Evolutionary conservation across 805 yeast genomes (phyloP).

Genomic region (Wickerhamomyces xylosicus): DNA sequence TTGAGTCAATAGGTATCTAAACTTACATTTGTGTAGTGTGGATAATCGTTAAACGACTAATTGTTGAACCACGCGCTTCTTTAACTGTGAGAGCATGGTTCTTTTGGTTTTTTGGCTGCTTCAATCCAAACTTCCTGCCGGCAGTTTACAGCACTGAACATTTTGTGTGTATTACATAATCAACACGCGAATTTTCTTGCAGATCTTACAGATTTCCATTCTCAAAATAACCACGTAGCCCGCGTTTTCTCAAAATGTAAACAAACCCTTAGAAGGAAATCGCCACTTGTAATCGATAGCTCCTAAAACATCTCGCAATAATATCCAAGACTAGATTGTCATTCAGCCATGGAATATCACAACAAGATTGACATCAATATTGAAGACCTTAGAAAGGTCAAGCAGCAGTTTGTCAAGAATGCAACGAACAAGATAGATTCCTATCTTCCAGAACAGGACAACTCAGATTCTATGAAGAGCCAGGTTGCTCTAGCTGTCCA

Average conservation of each 20-base stretch:
- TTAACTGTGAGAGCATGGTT: background rate
- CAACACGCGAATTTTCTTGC: background rate
- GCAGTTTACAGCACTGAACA: background rate
- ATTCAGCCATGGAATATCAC: conserved; percentile 13
- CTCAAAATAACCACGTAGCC: background rate
- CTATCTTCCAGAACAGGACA: conserved; percentile 32
- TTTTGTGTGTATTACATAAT: background rate
- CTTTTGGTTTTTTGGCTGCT: conserved; percentile 1
- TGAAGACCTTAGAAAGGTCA: conserved; percentile 42
- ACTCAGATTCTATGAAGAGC: conserved; percentile 34
- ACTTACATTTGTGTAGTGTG: conserved; percentile 2
- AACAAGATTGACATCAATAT: conserved; percentile 37
- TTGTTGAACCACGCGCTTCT: background rate
- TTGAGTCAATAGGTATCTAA: background rate
- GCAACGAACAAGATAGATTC: conserved; percentile 35
- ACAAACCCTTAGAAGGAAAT: background rate
- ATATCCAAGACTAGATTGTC: too few species aligned
- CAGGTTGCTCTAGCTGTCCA: conserved; percentile 33
- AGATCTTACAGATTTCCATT: background rate
- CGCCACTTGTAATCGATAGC: background rate
- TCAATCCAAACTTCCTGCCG: background rate
- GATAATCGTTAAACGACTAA: background rate
- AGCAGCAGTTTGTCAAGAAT: conserved; percentile 30
- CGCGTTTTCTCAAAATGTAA: too few species aligned
- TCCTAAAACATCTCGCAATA: too few species aligned